Base-by-base conservation (phyloP, 2,329 filamentous ascomycete genomes). In the Fusarium algeriense region DNA sequence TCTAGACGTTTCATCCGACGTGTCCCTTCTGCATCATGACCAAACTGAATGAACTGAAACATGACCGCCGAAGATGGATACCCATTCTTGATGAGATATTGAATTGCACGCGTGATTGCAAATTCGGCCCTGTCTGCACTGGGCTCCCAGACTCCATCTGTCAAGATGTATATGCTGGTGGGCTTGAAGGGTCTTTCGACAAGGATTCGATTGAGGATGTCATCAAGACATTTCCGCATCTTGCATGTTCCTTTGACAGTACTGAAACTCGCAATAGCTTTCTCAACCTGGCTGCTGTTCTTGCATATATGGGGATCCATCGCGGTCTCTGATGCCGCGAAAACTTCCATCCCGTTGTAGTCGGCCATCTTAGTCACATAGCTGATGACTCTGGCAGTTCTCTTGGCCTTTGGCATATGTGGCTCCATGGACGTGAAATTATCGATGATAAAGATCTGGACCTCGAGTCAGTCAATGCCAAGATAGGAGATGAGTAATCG, bases 41-140 rank as follows among this genome's bases (percentile, higher is more conserved):
- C 54, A 7, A 57, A 57, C 19, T 57, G 54, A 19, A 57, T 28
- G 9, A 57, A 57, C 14, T 57, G 41, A 4, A 57, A 57, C 54
- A 57, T 57, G 15, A 56, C 32, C 9, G 53, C 28, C 7, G 50
- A 32, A 9, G 49, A 30, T 15, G 49, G 23, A 8, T 23, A 37
- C 2, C 15, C 17, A 23, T 15, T 11, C 15, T 54, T 17, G 12
- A 23, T 32, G 17, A 54, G 19, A 20, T 13, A 37, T 3, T 57
- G 12, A 6, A 40, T 57, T 14, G 43, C 54, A 2, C 34, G 17
- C 5, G 20, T 6, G 19, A 46, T 32, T 6, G 23, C 38, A 9
- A 13, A 8, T 5, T 38, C 13, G 4, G 34, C 28, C 9, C 32
- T 12, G 11, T 56, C 32, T 3, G 5, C 23, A 13, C 34, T 20